Conservation (phyloP, 1,139 yeast species). For the Blastobotrys proliferans region DNA sequence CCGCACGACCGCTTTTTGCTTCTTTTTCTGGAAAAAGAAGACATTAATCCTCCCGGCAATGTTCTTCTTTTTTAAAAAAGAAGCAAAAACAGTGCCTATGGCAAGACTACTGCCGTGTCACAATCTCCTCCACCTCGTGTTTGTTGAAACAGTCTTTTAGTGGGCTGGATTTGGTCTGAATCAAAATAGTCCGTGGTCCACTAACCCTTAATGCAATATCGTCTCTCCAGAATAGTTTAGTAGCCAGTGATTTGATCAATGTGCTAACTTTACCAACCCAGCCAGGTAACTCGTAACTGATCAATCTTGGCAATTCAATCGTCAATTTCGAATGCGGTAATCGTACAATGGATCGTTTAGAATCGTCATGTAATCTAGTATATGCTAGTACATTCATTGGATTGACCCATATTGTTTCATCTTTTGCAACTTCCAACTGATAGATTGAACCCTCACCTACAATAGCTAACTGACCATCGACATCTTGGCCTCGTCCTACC, state of each 20-base stretch:
- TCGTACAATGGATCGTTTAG: constrained; percentile 15
- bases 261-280: constrained; percentile 11
- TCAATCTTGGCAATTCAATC: constrained; percentile 3
- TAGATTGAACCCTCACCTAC: constrained; percentile 35
- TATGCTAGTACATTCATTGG: constrained; percentile 35
- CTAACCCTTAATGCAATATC: constrained; percentile 13
- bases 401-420: constrained; percentile 31
- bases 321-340: constrained; percentile 20
- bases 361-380: constrained; percentile 18
- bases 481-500: constrained; percentile 25
- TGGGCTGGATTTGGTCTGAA: constrained; percentile 20
- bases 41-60: too few species aligned
- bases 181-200: constrained; percentile 24
- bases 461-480: constrained; percentile 31
- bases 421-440: constrained; percentile 29
- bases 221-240: constrained; percentile 19
- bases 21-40: too few species aligned
- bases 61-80: too few species aligned
- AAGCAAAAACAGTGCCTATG: too few species aligned
- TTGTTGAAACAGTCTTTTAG: constrained; percentile 18
- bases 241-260: constrained; percentile 16
- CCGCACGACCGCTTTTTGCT: too few species aligned
- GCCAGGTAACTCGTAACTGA: constrained; percentile 11
- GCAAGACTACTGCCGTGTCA: constrained; percentile 6
- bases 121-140: constrained; percentile 17